These are phyloP conservation scores for Aschersonia sp. DNA, from an alignment of 2,329 filamentous ascomycete genomes.

Conservation along the genomic window DNA sequence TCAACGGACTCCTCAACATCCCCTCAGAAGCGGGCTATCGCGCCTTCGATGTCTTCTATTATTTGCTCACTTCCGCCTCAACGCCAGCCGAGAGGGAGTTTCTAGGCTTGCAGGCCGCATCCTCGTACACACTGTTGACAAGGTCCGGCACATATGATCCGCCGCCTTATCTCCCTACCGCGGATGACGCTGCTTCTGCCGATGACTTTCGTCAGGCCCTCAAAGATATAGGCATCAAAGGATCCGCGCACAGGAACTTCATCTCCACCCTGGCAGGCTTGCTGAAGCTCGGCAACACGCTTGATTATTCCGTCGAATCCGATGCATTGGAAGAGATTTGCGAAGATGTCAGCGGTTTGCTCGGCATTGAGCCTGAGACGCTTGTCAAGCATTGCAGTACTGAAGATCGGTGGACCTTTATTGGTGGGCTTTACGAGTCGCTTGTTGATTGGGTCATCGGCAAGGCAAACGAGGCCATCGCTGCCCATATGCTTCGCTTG, in stretches of 20 bases:
- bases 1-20: constrained; percentile 64
- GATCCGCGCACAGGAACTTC: constrained; percentile 63
- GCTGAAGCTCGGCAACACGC: constrained; percentile 80
- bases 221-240: constrained; percentile 89
- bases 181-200: constrained; percentile 80
- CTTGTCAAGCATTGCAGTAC: constrained; percentile 68
- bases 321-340: constrained; percentile 76
- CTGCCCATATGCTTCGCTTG: constrained; percentile 54
- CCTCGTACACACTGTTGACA: constrained; percentile 64
- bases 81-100: constrained; percentile 82
- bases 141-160: constrained; percentile 75
- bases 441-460: constrained; percentile 87
- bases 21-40: constrained; percentile 69
- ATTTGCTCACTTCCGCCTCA: constrained; percentile 81
- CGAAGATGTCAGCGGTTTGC: constrained; percentile 74
- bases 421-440: constrained; percentile 81
- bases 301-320: constrained; percentile 71
- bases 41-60: constrained; percentile 97
- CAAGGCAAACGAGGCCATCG: constrained; percentile 78
- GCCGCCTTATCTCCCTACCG: constrained; percentile 78
- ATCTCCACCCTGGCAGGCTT: constrained; percentile 77
- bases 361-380: constrained; percentile 77
- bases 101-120: constrained; percentile 62
- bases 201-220: constrained; percentile 83
- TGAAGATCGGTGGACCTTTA: constrained; percentile 67